Evolutionary conservation across 805 yeast genomes (phyloP), one percentile per base, ranked within the genome.

Genomic region (Starmera dryadoides): DNA sequence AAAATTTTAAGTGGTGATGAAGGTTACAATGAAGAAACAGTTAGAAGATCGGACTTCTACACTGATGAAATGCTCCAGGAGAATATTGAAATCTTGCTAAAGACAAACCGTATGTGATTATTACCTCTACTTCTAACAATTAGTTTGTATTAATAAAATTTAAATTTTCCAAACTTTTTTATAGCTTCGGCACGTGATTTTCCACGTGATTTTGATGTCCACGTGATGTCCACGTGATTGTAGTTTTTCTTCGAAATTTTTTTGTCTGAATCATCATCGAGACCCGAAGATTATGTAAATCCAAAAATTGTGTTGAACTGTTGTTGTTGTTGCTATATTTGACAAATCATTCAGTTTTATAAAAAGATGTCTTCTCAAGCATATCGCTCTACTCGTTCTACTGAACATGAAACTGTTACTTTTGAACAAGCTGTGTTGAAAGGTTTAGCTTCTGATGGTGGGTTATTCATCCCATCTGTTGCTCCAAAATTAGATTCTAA

Each of bases 391-490:
- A 82, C 94, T n/a, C 81, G 94, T 61, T 75, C 85, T 4, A 43
- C 73, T 16, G 57, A 55, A 3, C 58, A 63, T 15, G 75, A 76
- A 50, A 57, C 71, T 7, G 69, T 75, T 37, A 72, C 87, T 5
- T 86, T 86, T 48, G 95, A 86, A 60, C 88, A 79, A 38, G 91
- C 83, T 17, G 83, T 86, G 42, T 79, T 85, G 62, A 83, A 84
- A 41, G 99, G 99, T 38, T 72, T 93, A 55, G 98, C 98, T 39
- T 79, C 85, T 35, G 99, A 94, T 59, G 98, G 98, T 49, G 99
- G 99, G 31, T 75, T 93, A 31, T 93, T 86, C 62, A 72, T 93
- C 40, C 99, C 98, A 34, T 74, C 93, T 14, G 68, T 59, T 35
- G 85, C 89, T 50, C 96, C 98, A 41, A 60, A 70, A 45, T 71